Percentiles rank a stretch among this genome's conserved stretches.
phyloP scores from a whole-genome alignment of 2,329 filamentous ascomycete genomes.

The Dendryphion nanum region DNA sequence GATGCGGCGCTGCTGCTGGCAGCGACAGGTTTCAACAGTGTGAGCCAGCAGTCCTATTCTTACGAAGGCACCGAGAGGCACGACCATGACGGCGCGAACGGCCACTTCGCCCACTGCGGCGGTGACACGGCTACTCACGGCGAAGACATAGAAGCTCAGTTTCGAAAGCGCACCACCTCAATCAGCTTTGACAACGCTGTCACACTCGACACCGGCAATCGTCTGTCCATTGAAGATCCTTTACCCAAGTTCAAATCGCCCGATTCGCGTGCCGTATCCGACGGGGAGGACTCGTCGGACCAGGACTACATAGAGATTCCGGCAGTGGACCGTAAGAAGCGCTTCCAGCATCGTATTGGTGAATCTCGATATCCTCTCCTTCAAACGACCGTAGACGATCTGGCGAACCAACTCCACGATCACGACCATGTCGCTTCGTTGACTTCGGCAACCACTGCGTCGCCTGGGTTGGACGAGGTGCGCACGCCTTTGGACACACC shows the following conservation, averaged over 20 bases:
- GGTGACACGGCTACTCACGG: conserved; percentile 8
- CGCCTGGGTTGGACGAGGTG: conserved; percentile 38
- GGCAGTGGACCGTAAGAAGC: conserved; percentile 20
- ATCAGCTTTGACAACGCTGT: conserved; percentile 44
- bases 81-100: conserved; percentile 14
- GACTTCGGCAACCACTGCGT: conserved; percentile 44
- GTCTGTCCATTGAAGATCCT: conserved; percentile 37
- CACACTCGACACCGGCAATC: conserved; percentile 40
- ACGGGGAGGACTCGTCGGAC: conserved; percentile 31
- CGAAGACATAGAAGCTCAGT: conserved; percentile 22
- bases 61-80: no score
- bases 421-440: conserved; percentile 40
- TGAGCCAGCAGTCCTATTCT: no score
- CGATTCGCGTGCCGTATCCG: conserved; percentile 18
- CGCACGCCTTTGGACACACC: conserved; percentile 37
- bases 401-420: conserved; percentile 20
- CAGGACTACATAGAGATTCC: conserved; percentile 31
- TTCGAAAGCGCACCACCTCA: conserved; percentile 35
- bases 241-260: conserved; percentile 30
- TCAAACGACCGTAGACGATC: conserved; percentile 33
- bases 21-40: conserved; percentile 17
- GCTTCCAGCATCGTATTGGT: conserved; percentile 21
- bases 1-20: conserved; percentile 17
- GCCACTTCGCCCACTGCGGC: conserved; percentile 16
- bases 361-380: conserved; percentile 35